A percentile compares a stretch with the other conserved stretches of the same genome.
Evolutionary conservation across 257 asterid species (phyloP).

Genomic region (Perilla frutescens): DNA sequence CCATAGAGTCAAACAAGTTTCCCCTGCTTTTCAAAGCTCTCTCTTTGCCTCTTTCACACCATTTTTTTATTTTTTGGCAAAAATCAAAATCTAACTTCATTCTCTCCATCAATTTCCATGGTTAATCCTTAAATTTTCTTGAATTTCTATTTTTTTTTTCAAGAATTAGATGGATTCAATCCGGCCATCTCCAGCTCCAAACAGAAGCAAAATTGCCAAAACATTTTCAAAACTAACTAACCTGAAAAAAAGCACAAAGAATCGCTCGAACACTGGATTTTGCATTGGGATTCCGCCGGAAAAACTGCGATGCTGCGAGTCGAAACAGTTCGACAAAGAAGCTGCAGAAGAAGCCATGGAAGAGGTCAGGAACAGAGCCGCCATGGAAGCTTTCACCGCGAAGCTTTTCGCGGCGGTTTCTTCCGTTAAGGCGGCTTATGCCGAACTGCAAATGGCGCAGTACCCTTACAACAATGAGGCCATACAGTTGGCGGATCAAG

Average conservation of each 20-base stretch:
- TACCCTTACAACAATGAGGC: slow-evolving; percentile 72
- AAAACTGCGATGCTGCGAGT: slow-evolving; percentile 73
- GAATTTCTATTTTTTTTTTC: neutral
- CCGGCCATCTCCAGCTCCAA: slow-evolving; percentile 50
- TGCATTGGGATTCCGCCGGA: slow-evolving; percentile 72
- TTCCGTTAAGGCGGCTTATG: slow-evolving; percentile 85
- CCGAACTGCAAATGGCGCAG: slow-evolving; percentile 92
- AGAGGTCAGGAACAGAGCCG: slow-evolving; percentile 59
- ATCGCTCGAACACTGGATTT: slow-evolving; percentile 53
- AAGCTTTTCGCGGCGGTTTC: slow-evolving; percentile 86
- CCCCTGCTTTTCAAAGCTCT: slow-evolving; percentile 22
- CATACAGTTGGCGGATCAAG: slow-evolving; percentile 74
- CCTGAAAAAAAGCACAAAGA: slow-evolving; percentile 44
- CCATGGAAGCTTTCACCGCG: slow-evolving; percentile 80
- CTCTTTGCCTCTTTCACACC: slow-evolving; percentile 6
- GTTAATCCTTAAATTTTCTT: neutral
- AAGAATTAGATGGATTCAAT: slow-evolving; percentile 62
- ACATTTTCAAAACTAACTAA: slow-evolving; percentile 57
- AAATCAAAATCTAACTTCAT: slow-evolving; percentile 9
- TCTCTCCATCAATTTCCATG: neutral
- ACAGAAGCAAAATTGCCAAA: slow-evolving; percentile 55
- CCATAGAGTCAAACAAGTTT: slow-evolving; percentile 42
- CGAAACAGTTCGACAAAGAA: slow-evolving; percentile 58
- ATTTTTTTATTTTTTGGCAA: slow-evolving; percentile 9
- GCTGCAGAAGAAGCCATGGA: slow-evolving; percentile 52